Evolutionary conservation across 106 monocot genomes (phyloP).

Genomic region (Apostasia ramifera): DNA sequence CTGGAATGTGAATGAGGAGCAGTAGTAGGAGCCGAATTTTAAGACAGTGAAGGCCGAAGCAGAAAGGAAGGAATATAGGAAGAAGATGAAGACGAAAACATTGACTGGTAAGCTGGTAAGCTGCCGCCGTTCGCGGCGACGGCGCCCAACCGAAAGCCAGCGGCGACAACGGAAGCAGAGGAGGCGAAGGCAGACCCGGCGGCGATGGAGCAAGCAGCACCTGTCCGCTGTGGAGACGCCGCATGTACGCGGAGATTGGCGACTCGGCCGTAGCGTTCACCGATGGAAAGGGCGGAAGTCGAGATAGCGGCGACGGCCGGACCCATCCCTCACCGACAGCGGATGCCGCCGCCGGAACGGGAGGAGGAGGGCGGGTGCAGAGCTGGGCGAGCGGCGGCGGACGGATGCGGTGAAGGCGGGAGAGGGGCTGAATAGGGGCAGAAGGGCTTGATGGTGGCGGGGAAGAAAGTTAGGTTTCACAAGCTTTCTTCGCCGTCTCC

Average conservation of each 20-base stretch:
- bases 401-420: slow-evolving; percentile 17
- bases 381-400: slow-evolving; percentile 15
- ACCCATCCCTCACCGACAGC: slow-evolving; percentile 3
- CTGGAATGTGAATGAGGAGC: no score
- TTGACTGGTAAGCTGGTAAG: no score
- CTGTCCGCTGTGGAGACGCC: slow-evolving; percentile 4
- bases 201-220: neutral
- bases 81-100: no score
- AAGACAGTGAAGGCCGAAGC: no score
- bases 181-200: neutral
- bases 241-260: slow-evolving; percentile 12
- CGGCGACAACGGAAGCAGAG: slow-evolving; percentile 5
- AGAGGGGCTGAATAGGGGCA: neutral
- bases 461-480: no score
- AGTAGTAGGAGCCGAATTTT: no score
- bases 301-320: neutral
- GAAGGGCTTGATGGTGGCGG: neutral
- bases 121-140: neutral
- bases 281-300: slow-evolving; percentile 2
- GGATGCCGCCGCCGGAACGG: neutral
- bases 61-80: no score
- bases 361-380: slow-evolving; percentile 19
- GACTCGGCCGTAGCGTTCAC: slow-evolving; percentile 10
- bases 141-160: slow-evolving; percentile 2
- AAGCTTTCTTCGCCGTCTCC: no score